Conservation (phyloP, 257 asterid genomes). For the Scutellaria barbata region DNA sequence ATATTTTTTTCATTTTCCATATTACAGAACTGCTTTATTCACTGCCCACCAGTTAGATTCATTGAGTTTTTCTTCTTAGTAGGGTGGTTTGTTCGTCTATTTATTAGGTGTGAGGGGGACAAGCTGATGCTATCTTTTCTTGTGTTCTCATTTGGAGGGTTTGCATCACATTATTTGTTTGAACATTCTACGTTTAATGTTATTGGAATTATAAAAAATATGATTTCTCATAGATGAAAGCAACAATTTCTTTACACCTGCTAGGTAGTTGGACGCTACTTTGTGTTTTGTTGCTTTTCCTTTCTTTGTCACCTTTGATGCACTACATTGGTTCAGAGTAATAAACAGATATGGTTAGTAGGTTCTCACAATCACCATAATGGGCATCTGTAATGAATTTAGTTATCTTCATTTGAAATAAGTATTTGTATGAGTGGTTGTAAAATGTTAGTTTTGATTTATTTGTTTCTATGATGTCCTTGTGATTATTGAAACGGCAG, state of each 20-base stretch:
- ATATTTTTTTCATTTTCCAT: background rate
- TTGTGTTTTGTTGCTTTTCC: background rate
- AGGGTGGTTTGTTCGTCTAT: conserved; percentile 27
- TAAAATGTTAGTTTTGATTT: background rate
- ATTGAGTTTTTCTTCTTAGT: conserved; percentile 12
- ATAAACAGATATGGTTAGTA: background rate
- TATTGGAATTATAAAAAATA: too few species aligned
- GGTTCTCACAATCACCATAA: background rate
- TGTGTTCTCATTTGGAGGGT: too few species aligned
- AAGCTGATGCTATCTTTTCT: too few species aligned
- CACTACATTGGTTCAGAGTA: background rate
- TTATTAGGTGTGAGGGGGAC: too few species aligned
- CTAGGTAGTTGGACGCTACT: background rate
- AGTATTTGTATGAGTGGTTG: background rate
- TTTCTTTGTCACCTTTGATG: conserved; percentile 1
- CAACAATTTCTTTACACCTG: too few species aligned
- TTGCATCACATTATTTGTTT: too few species aligned
- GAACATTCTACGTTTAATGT: too few species aligned
- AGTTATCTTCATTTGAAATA: background rate
- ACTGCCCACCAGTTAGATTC: conserved; percentile 10
- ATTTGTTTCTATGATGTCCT: background rate
- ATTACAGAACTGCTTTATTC: conserved; percentile 13
- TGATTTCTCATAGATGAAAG: too few species aligned
- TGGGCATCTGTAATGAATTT: background rate
- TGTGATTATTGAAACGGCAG: background rate